Evolutionary conservation across 1,139 yeast genomes (phyloP).

Genomic region (Sugiyamaella pinicola): DNA sequence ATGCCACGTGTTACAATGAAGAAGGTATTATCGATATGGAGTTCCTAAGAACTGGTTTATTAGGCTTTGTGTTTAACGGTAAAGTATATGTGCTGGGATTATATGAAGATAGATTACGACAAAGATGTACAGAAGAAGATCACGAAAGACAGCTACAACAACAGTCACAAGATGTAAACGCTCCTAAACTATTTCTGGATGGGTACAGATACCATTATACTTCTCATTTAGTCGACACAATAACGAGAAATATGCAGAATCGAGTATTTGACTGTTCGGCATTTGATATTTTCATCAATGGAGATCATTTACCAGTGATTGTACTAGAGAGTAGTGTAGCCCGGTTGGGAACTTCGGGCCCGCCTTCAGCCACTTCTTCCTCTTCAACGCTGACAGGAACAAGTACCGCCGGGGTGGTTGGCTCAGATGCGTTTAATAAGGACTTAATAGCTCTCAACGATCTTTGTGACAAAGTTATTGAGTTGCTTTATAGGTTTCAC

Average conservation of each 20-base stretch:
- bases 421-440: conserved; percentile 41
- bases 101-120: conserved; percentile 89
- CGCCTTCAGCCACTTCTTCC: conserved; percentile 14
- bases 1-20: conserved; percentile 75
- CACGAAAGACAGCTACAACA: conserved; percentile 34
- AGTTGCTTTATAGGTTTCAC: conserved; percentile 68
- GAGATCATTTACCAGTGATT: conserved; percentile 83
- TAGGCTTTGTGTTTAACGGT: conserved; percentile 87
- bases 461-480: conserved; percentile 74
- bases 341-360: conserved; percentile 28
- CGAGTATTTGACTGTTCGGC: conserved; percentile 89
- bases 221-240: conserved; percentile 75
- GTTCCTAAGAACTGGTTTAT: conserved; percentile 83
- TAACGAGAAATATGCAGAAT: conserved; percentile 72
- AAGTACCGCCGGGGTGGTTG: conserved; percentile 16
- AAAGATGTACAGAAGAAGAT: conserved; percentile 39
- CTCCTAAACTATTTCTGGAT: conserved; percentile 31
- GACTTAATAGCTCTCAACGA: conserved; percentile 58
- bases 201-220: conserved; percentile 72
- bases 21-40: conserved; percentile 70
- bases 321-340: conserved; percentile 85
- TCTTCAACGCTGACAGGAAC: conserved; percentile 13
- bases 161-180: conserved; percentile 50
- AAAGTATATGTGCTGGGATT: conserved; percentile 85
- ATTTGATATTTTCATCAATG: conserved; percentile 82